Evolutionary conservation across 1,284 basidiomycete genomes (phyloP).

Genomic region (Trametes hirsuta): DNA sequence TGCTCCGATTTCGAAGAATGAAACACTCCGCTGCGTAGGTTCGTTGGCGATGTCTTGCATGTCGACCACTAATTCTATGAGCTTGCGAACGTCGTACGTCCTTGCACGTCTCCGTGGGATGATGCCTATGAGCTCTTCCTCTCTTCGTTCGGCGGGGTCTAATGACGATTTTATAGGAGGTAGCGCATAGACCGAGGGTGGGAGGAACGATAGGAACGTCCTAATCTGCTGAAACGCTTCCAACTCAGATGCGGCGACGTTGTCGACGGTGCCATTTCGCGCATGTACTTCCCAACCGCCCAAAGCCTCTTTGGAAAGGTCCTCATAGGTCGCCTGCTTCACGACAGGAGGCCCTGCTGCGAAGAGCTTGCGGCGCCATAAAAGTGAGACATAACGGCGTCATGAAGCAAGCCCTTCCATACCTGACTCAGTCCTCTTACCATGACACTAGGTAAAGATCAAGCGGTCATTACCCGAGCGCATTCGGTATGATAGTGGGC

Average conservation of each 20-base stretch:
- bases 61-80: constrained; percentile 42
- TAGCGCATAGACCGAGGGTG: constrained; percentile 41
- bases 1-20: constrained; percentile 46
- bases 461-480: not conserved
- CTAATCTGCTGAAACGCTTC: constrained; percentile 44
- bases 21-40: constrained; percentile 20
- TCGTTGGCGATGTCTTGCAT: not conserved
- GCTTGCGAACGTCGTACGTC: constrained; percentile 42
- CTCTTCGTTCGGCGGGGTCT: constrained; percentile 35
- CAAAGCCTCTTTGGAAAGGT: constrained; percentile 45
- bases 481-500: not conserved
- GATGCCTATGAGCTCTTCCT: constrained; percentile 42
- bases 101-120: constrained; percentile 43
- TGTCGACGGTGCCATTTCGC: constrained; percentile 45
- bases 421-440: constrained; percentile 39
- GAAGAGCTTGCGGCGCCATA: constrained; percentile 31
- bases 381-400: not conserved
- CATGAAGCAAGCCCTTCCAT: not conserved
- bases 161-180: constrained; percentile 33
- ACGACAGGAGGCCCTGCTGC: constrained; percentile 47
- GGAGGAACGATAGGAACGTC: constrained; percentile 44
- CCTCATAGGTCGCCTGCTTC: constrained; percentile 46
- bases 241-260: constrained; percentile 41
- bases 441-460: constrained; percentile 34
- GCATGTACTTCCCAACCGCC: constrained; percentile 47